phyloP scores from a whole-genome alignment of 306 rosid genomes.

The Rosa multiflora region DNA sequence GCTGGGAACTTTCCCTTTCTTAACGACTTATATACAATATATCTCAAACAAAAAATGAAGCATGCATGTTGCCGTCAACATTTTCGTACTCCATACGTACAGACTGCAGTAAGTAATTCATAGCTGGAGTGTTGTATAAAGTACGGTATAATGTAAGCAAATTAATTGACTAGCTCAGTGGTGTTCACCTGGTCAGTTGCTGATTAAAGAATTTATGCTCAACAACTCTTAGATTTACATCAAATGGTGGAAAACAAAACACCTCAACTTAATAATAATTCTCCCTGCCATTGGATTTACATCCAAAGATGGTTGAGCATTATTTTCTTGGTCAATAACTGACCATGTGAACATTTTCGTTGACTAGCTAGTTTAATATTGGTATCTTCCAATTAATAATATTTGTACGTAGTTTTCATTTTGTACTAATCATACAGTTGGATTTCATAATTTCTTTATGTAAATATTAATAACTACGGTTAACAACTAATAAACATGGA shows the following conservation, averaged over 20 bases:
- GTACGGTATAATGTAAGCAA: not conserved
- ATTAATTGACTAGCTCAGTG: not conserved
- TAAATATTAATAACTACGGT: not conserved
- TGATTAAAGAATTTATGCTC: no score
- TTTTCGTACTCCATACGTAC: conserved; percentile 5
- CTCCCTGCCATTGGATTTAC: no score
- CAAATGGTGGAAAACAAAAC: no score
- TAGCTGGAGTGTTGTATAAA: not conserved
- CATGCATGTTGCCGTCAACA: not conserved
- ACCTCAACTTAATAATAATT: no score
- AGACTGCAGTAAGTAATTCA: not conserved
- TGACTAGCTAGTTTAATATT: no score
- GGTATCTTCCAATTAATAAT: not conserved
- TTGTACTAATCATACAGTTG: not conserved
- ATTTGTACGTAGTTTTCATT: not conserved
- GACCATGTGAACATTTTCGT: no score
- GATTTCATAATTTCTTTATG: not conserved
- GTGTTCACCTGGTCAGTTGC: no score
- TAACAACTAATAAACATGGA: not conserved
- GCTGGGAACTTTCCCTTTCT: not conserved
- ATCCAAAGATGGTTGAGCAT: no score
- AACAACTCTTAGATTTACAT: no score
- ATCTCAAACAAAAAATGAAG: not conserved
- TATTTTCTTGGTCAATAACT: no score
- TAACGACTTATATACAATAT: not conserved